phyloP scores from a whole-genome alignment of 176 grass and related monocot species.

The Carex littledalei region DNA sequence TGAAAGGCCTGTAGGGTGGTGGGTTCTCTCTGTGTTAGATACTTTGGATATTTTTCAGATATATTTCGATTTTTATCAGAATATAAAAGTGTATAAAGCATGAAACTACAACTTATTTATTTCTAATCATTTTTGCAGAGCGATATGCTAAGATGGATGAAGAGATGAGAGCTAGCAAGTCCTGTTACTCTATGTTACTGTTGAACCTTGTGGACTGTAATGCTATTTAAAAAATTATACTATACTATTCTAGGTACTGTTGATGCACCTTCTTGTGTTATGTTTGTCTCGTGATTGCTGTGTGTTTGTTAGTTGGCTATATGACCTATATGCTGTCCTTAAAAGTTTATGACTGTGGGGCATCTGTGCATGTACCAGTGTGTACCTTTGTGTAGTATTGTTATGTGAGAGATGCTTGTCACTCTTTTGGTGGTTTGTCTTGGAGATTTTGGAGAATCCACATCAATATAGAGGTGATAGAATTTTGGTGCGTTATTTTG shows the following conservation, averaged over 20 bases:
- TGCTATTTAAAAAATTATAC: constrained; percentile 3
- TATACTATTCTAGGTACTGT: constrained; percentile 4
- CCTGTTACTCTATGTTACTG: neutral
- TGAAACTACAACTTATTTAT: neutral
- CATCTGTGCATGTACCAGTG: constrained; percentile 1
- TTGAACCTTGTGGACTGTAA: constrained; percentile 11
- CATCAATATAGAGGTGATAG: neutral
- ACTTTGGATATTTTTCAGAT: neutral
- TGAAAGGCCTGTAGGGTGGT: neutral
- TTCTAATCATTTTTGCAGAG: neutral
- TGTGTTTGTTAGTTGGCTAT: constrained; percentile 14
- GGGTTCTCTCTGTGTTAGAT: neutral
- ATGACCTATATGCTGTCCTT: neutral
- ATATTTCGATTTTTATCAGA: neutral
- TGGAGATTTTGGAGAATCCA: neutral
- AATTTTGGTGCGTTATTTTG: neutral
- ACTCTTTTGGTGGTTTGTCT: neutral
- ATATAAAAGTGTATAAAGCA: neutral
- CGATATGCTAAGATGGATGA: neutral
- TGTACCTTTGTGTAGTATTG: neutral
- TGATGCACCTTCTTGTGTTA: constrained; percentile 1
- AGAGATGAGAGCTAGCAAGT: constrained; percentile 1
- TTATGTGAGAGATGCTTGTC: constrained; percentile 6
- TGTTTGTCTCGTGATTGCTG: constrained; percentile 2
- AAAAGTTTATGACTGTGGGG: neutral